Base-by-base conservation (phyloP, 192 early-diverging fungal species). In the Linnemannia exigua region DNA sequence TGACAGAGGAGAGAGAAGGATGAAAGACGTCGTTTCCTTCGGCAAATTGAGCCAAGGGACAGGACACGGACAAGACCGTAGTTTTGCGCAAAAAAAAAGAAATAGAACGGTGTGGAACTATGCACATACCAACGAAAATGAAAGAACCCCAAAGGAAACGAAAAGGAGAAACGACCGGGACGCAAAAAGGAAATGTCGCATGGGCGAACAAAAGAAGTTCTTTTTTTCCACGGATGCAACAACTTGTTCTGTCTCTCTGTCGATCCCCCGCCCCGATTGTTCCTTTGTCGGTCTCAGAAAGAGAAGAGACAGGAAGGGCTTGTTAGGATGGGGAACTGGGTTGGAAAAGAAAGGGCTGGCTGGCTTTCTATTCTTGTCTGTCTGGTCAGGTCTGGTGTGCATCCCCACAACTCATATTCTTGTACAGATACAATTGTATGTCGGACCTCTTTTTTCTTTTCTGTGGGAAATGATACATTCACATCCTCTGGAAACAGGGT, bases 91-190 rank as follows among this genome's bases (percentile, higher is more conserved):
- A 17, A 54, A 63, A 14, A 63, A 31, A 25, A 3, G 15, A 12
- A 63, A 54, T 20, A 54, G 8, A 11, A 14, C 25, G 31, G 0
- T 8, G 58, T 15, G 28, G 28, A 63, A 1, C 14, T 12, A 9
- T 3, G 3, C 41, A 3, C 41, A 6, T 15, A 11, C 28, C 14
- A 28, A 63, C 11, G 58, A 33, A 31, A 25, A 63, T 3, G 58
- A 8, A 12, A 31, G 3, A 9, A 54, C 22, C 58, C 58, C 41
- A 44, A 9, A 44, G 41, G 41, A 44, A 44, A 25, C 28, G 15
- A 63, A 61, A 63, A 63, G 58, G 58, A 63, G 58, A 63, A 63
- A 63, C 58, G 58, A 63, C 58, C 58, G 58, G 58, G 58, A n/a
- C 58, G 25, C 3, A 63, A 25, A 22, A 31, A 11, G 3, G 0